A percentile compares a stretch with the other conserved stretches of the same genome.
Conservation (phyloP, 148 eudicot genomes). For the Silene uniflora region DNA sequence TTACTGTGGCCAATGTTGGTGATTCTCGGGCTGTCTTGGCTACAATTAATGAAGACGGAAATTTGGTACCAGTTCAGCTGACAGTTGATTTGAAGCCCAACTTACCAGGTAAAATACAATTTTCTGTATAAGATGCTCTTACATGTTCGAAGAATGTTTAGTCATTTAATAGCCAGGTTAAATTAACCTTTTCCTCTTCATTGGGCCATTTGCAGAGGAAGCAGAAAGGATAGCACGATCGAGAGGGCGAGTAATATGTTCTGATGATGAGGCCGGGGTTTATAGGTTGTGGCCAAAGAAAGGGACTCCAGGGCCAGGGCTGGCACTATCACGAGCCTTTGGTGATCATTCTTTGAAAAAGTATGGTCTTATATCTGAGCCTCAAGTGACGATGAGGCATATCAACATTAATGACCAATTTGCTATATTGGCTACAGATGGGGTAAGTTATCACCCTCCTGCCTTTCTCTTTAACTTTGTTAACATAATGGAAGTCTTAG, state of each 20-base stretch:
- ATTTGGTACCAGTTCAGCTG: conserved; percentile 61
- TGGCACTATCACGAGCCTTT: conserved; percentile 76
- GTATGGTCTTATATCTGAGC: conserved; percentile 76
- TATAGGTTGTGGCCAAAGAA: conserved; percentile 67
- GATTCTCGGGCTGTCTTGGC: conserved; percentile 84
- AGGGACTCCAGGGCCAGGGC: conserved; percentile 55
- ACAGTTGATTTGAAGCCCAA: conserved; percentile 72
- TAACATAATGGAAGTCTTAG: no score
- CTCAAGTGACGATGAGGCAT: conserved; percentile 55
- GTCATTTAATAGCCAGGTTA: conserved; percentile 35
- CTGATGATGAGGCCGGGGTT: conserved; percentile 65
- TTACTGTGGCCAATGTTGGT: conserved; percentile 69
- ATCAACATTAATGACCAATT: conserved; percentile 57
- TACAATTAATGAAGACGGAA: conserved; percentile 47
- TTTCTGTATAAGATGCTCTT: not conserved
- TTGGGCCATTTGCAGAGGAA: conserved; percentile 44
- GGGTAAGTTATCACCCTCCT: conserved; percentile 52
- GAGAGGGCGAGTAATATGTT: conserved; percentile 52
- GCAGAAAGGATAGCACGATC: conserved; percentile 52
- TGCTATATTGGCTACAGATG: conserved; percentile 74
- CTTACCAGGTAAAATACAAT: conserved; percentile 50
- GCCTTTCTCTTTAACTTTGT: not conserved
- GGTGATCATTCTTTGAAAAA: conserved; percentile 75
- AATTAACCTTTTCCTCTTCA: conserved; percentile 12
- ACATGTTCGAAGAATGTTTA: not conserved